Conservation (phyloP, 192 early-diverging fungal genomes). For the Mortierella antarctica region DNA sequence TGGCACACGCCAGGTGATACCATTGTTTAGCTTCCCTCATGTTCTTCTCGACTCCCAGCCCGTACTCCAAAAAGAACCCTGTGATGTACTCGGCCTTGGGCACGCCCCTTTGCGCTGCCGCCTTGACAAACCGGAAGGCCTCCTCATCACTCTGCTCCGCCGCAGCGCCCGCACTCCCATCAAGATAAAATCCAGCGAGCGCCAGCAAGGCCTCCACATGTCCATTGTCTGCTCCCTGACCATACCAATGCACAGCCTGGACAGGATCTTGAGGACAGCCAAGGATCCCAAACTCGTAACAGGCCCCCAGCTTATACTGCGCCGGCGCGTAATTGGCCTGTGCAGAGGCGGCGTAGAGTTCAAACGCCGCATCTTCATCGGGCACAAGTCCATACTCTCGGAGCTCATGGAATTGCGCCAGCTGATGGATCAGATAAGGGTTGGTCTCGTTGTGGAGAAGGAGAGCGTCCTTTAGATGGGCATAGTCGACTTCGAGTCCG, state of each 20-base stretch:
- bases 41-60: conserved; percentile 37
- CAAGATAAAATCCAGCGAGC: conserved; percentile 84
- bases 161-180: conserved; percentile 60
- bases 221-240: conserved; percentile 81
- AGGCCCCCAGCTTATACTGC: conserved; percentile 80
- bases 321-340: conserved; percentile 74
- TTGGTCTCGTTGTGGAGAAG: conserved; percentile 29
- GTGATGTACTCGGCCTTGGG: conserved; percentile 52
- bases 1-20: conserved; percentile 47
- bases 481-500: conserved; percentile 43
- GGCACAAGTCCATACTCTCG: conserved; percentile 45
- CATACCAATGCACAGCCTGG: conserved; percentile 79
- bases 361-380: conserved; percentile 46
- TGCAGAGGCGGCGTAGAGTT: conserved; percentile 58
- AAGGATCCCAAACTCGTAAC: conserved; percentile 81
- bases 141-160: conserved; percentile 49
- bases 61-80: conserved; percentile 48
- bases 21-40: conserved; percentile 35
- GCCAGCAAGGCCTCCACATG: conserved; percentile 85
- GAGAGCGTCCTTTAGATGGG: conserved; percentile 46
- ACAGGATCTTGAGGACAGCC: conserved; percentile 71
- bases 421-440: conserved; percentile 41
- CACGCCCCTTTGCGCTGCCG: conserved; percentile 38
- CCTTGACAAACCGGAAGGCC: conserved; percentile 36
- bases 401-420: conserved; percentile 48